Evolutionary conservation across 2,329 filamentous ascomycete genomes (phyloP).

Genomic region (Onygena corvina): DNA sequence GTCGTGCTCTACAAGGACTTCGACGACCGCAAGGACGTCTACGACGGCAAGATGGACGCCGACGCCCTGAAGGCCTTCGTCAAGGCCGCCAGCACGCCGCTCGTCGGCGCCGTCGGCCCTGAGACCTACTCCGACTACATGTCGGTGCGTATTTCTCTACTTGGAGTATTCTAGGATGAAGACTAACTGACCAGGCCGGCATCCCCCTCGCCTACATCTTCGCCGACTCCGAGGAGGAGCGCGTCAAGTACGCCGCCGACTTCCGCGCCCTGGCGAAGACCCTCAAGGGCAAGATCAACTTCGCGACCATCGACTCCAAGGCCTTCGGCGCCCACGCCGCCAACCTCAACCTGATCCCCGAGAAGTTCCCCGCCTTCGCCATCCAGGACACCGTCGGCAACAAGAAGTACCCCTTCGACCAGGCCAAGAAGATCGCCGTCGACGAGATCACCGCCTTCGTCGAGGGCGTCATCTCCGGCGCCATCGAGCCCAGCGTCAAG

Average conservation of each 20-base stretch:
- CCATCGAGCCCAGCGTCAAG: conserved; percentile 93
- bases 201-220: conserved; percentile 97
- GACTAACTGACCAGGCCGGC: conserved; percentile 45
- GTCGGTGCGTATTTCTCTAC: conserved; percentile 42
- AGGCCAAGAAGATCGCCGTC: conserved; percentile 63
- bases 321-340: conserved; percentile 85
- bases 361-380: conserved; percentile 93
- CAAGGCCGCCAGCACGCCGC: conserved; percentile 71
- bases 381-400: conserved; percentile 95
- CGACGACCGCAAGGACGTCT: conserved; percentile 86
- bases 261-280: conserved; percentile 82
- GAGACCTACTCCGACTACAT: conserved; percentile 96
- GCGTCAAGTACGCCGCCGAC: conserved; percentile 59
- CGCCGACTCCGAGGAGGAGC: conserved; percentile 82
- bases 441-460: conserved; percentile 70
- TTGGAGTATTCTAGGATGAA: not conserved
- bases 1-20: conserved; percentile 96
- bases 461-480: conserved; percentile 70
- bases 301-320: conserved; percentile 93
- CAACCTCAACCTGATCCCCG: conserved; percentile 93
- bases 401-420: conserved; percentile 90
- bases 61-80: conserved; percentile 72
- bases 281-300: conserved; percentile 90
- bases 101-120: conserved; percentile 91
- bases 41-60: conserved; percentile 66